Conservation (phyloP, 1,284 basidiomycete species). For the Tetrapyrgos nigripes region DNA sequence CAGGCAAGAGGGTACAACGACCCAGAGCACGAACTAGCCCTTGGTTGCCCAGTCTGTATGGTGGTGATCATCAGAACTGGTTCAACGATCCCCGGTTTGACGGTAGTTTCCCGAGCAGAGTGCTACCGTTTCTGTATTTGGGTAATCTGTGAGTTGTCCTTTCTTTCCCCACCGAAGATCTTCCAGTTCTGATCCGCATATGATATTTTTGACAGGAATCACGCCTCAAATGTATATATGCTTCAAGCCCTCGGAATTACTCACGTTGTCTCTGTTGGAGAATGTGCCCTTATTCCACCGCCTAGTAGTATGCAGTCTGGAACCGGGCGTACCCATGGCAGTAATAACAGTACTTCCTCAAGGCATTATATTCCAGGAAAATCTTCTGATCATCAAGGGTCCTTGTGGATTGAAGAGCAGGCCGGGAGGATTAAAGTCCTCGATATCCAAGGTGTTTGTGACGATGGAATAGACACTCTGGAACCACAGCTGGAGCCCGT, state of each 20-base stretch:
- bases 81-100: slow-evolving; percentile 94
- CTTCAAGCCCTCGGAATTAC: slow-evolving; percentile 95
- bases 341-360: neutral
- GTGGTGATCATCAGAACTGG: slow-evolving; percentile 82
- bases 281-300: slow-evolving; percentile 85
- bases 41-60: slow-evolving; percentile 62
- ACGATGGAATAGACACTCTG: slow-evolving; percentile 96
- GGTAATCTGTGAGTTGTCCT: slow-evolving; percentile 82
- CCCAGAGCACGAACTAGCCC: slow-evolving; percentile 76
- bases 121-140: slow-evolving; percentile 94
- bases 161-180: slow-evolving; percentile 2
- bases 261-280: slow-evolving; percentile 97
- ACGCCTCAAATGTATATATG: slow-evolving; percentile 95
- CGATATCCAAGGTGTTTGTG: slow-evolving; percentile 89
- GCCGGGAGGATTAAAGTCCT: slow-evolving; percentile 88
- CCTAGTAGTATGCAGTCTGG: slow-evolving; percentile 38
- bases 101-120: slow-evolving; percentile 93
- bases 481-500: slow-evolving; percentile 88
- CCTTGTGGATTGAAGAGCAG: slow-evolving; percentile 88
- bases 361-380: slow-evolving; percentile 44
- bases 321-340: slow-evolving; percentile 20
- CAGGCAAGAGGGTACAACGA: slow-evolving; percentile 42
- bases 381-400: slow-evolving; percentile 63
- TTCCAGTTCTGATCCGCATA: slow-evolving; percentile 4
- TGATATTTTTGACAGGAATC: slow-evolving; percentile 61